Base-by-base conservation (phyloP, 306 rosid genomes). In the Prunus campanulata region DNA sequence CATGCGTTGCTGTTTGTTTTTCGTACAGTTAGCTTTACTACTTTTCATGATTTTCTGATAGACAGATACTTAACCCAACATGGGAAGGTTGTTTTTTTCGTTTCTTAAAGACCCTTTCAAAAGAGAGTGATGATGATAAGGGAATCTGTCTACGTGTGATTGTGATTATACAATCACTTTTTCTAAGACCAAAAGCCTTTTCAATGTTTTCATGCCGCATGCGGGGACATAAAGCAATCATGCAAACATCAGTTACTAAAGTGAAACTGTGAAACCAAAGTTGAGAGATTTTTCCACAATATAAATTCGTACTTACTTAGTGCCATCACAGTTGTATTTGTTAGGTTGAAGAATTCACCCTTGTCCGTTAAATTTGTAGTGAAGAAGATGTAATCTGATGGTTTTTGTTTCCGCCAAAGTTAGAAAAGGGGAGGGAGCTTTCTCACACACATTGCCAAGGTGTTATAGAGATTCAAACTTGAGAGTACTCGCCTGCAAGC, bases 131-230 rank as follows among this genome's bases (percentile, higher is more conserved):
- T 50, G 63, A 24, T 70, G 46, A 13, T 56, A 54, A 46, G 20
- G 61, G 69, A 72, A 55, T 56, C 27, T 54, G 54, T 24, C 73
- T 54, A 24, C 50, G 50, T 48, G 77, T 65, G 29, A 52, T 11
- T 20, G 27, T 25, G 29, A 56, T 15, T 39, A 39, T 20, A 35
- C 52, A 9, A 54, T 13, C 18, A 29, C 72, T n/a, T 67, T 39
- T 50, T 66, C 18, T 49, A 15, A 2, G 68, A 16, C 46, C 30
- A 16, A 63, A 14, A 63, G 68, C 13, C 44, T 18, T 29, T 30
- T 24, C 65, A 60, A 60, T 11, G 35, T 60, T 60, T 60, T 63
- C 68, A 6, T 30, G 46, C n/a, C 18, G 44, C 68, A 63, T 35
- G 46, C 46, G 46, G 10, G 46, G 46, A 16, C 44, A 29, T 62